Evolutionary conservation across 164 flowering plant genomes (phyloP), one percentile per base, ranked within the genome.

Genomic region (Berberis thunbergii): DNA sequence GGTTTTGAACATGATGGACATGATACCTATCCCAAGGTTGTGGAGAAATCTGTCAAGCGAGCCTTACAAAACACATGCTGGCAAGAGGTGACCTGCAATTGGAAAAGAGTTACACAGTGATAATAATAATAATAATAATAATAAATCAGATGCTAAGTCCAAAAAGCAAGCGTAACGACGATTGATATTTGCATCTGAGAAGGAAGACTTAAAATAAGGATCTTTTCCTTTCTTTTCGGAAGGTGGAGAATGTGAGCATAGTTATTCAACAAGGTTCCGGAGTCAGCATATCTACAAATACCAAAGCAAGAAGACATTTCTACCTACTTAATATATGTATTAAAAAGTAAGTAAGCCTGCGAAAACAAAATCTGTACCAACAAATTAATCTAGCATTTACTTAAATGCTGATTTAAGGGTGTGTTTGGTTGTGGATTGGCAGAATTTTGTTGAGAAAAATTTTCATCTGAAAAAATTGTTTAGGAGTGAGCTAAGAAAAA

Each of bases 161-260:
- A 26, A 26, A 26, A 26, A 26, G 26, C 26, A 26, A 26, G 26
- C 26, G 26, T 26, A 26, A 26, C 26, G 26, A 26, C 26, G 26
- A 26, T 26, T 26, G 26, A 26, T 26, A 26, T 26, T 26, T 26
- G 26, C 26, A 26, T 26, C 26, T 26, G 26, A 26, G 26, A 26
- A 26, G 26, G 26, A 26, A 26, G 26, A 26, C 26, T 26, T 26
- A 26, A 26, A 26, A 26, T 26, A 26, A 26, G 26, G 26, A 26
- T 6, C 48, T 41, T 6, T 59, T 89, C 97, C 99, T 94, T 96
- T n/a, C 97, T 86, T 74, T 91, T 69, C 53, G 93, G 88, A 3
- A 93, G 88, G 43, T 89, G 91, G 52, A 91, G 93, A 62, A 94
- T 86, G 72, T 91, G 93, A 53, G 96, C 96, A 77, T 91, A 94